A percentile compares a stretch with the other conserved stretches of the same genome.
These are phyloP conservation scores for Tuber umbilicatum DNA, from an alignment of 495 filamentous ascomycete genomes.

Conservation along the genomic window DNA sequence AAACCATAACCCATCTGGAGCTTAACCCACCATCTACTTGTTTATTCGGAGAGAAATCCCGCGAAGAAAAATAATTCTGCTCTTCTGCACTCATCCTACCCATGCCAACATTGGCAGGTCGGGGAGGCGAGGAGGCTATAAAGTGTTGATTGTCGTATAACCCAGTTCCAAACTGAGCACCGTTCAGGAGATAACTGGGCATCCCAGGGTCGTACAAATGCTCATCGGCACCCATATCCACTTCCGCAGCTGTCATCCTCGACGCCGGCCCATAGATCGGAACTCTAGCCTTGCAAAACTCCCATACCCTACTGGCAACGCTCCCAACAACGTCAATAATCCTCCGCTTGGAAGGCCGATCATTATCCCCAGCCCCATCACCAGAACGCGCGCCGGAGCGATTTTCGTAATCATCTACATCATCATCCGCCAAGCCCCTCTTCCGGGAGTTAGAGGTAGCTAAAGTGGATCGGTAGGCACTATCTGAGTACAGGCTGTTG, in stretches of 20 bases:
- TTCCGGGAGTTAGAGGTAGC: constrained; percentile 25
- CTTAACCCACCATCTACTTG: constrained; percentile 19
- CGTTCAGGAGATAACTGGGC: constrained; percentile 14
- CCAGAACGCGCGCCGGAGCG: constrained; percentile 5
- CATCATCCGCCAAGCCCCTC: constrained; percentile 35
- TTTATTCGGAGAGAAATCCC: constrained; percentile 6
- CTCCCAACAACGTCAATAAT: constrained; percentile 42
- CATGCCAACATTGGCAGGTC: background rate
- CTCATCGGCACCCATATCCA: constrained; percentile 4
- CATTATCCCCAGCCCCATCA: constrained; percentile 16
- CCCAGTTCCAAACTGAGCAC: constrained; percentile 20
- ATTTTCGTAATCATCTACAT: constrained; percentile 20
- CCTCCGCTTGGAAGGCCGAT: constrained; percentile 29
- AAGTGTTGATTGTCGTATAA: background rate
- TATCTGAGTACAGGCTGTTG: constrained; percentile 36
- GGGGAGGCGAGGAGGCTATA: background rate
- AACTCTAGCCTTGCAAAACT: constrained; percentile 38
- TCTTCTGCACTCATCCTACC: background rate
- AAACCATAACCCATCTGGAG: constrained; percentile 40
- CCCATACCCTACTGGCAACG: constrained; percentile 39
- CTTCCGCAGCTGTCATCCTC: constrained; percentile 11
- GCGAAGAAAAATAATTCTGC: constrained; percentile 1
- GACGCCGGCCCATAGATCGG: constrained; percentile 28
- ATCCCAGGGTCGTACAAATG: constrained; percentile 24
- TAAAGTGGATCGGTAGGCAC: constrained; percentile 32